These are phyloP conservation scores for Dillenia suffruticosa DNA, from an alignment of 164 flowering plant species.

Conservation along the genomic window DNA sequence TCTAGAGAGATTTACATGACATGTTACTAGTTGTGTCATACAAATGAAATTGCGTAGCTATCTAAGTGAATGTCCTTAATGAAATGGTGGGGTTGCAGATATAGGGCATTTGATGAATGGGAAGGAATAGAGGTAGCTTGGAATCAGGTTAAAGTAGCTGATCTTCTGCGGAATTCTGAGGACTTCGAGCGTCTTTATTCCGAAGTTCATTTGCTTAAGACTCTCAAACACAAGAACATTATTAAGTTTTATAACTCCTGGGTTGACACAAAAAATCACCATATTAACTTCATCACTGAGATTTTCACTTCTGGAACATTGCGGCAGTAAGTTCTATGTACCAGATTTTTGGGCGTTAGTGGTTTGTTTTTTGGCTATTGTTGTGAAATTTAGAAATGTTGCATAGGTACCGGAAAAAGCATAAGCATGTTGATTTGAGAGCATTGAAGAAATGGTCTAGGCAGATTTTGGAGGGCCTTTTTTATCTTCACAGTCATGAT, in stretches of 20 bases:
- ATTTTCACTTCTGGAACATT: slow-evolving; percentile 94
- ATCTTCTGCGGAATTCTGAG: slow-evolving; percentile 59
- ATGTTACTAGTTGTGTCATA: too few relatives aligned
- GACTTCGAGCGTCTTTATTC: slow-evolving; percentile 88
- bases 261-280: slow-evolving; percentile 60
- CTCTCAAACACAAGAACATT: slow-evolving; percentile 92
- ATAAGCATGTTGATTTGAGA: slow-evolving; percentile 83
- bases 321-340: slow-evolving; percentile 61
- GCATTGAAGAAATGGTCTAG: slow-evolving; percentile 97
- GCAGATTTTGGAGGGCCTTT: slow-evolving; percentile 89
- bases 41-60: too few relatives aligned
- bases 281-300: slow-evolving; percentile 92
- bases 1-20: too few relatives aligned
- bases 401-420: slow-evolving; percentile 82
- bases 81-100: slow-evolving; percentile 35
- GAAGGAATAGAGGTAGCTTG: slow-evolving; percentile 99
- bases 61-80: slow-evolving; percentile 29
- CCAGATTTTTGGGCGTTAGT: too few relatives aligned
- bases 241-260: slow-evolving; percentile 93
- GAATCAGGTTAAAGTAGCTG: slow-evolving; percentile 91
- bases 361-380: neutral
- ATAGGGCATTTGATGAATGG: slow-evolving; percentile 88
- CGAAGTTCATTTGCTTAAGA: slow-evolving; percentile 93
- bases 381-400: neutral
- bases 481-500: slow-evolving; percentile 84